A percentile compares a stretch with the other conserved stretches of the same genome.
phyloP scores from a whole-genome alignment of 495 filamentous ascomycete genomes.

The Xylaria venustula region DNA sequence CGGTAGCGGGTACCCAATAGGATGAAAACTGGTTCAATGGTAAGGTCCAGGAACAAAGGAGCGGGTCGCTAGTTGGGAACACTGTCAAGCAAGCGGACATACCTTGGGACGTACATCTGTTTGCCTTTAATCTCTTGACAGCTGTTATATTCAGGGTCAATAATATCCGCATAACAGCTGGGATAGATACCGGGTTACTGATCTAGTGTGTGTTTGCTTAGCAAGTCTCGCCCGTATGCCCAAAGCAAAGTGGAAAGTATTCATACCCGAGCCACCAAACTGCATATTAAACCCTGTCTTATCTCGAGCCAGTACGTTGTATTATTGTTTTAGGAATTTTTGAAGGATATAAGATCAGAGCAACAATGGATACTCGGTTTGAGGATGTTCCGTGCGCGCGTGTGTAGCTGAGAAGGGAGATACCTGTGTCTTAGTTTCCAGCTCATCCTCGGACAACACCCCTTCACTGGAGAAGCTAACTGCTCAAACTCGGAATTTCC shows the following conservation, averaged over 20 bases:
- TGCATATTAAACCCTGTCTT: neutral
- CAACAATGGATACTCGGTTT: neutral
- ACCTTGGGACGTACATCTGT: neutral
- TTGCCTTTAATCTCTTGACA: neutral
- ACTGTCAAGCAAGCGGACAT: neutral
- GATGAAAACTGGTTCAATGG: too few species aligned
- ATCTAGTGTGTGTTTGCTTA: too few species aligned
- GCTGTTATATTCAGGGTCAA: too few species aligned
- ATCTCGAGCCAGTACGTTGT: neutral
- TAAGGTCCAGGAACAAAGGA: neutral
- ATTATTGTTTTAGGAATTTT: too few species aligned
- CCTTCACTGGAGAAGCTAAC: neutral
- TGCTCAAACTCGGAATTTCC: too few species aligned
- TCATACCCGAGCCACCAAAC: neutral
- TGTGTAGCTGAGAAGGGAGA: neutral
- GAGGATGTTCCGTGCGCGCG: neutral
- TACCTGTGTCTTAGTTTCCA: neutral
- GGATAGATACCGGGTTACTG: constrained; percentile 17
- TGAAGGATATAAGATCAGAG: too few species aligned
- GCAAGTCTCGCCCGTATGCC: constrained; percentile 23
- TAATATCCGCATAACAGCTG: constrained; percentile 31
- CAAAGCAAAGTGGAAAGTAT: neutral
- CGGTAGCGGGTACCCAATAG: too few species aligned
- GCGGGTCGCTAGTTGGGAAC: too few species aligned
- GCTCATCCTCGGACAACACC: neutral